Percentiles rank a stretch among this genome's conserved stretches.
Evolutionary conservation across 106 monocot genomes (phyloP).

Genomic region (Xerophyta viscosa): DNA sequence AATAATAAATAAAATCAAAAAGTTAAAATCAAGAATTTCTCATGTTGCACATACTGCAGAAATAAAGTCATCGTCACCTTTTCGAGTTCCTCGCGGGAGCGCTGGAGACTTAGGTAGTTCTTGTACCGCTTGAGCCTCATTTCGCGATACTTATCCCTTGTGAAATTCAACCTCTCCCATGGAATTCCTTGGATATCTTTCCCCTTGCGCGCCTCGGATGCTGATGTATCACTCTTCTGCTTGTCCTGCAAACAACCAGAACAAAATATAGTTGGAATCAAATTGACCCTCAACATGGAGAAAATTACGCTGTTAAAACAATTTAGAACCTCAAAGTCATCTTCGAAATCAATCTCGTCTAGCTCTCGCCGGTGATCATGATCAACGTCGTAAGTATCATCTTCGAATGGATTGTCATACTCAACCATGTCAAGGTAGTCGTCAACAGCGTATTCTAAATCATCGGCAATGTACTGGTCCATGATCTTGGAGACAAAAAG

Average conservation of each 20-base stretch:
- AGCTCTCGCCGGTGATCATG: neutral
- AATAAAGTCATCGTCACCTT: conserved; percentile 14
- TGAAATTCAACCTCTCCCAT: conserved; percentile 46
- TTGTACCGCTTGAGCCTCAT: conserved; percentile 54
- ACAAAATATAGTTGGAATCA: neutral
- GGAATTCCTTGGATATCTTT: conserved; percentile 67
- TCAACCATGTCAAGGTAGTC: conserved; percentile 29
- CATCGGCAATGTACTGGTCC: conserved; percentile 25
- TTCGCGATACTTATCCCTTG: conserved; percentile 40
- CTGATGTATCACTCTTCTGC: conserved; percentile 43
- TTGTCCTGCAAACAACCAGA: conserved; percentile 15
- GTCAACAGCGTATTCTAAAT: conserved; percentile 30
- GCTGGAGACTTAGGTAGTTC: conserved; percentile 33
- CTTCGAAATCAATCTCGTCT: conserved; percentile 4
- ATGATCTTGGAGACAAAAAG: too few relatives aligned
- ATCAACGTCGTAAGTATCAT: neutral
- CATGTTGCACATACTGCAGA: too few relatives aligned
- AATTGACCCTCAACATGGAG: too few relatives aligned
- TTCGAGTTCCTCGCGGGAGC: conserved; percentile 12
- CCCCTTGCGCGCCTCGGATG: conserved; percentile 32
- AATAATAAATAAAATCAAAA: too few relatives aligned
- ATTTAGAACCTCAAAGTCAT: neutral
- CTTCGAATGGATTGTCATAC: conserved; percentile 10
- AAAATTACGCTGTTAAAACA: neutral
- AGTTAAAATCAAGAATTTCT: neutral